A percentile compares a stretch with the other conserved stretches of the same genome.
Evolutionary conservation across 148 eudicot species (phyloP).

Genomic region (Fagopyrum esculentum): DNA sequence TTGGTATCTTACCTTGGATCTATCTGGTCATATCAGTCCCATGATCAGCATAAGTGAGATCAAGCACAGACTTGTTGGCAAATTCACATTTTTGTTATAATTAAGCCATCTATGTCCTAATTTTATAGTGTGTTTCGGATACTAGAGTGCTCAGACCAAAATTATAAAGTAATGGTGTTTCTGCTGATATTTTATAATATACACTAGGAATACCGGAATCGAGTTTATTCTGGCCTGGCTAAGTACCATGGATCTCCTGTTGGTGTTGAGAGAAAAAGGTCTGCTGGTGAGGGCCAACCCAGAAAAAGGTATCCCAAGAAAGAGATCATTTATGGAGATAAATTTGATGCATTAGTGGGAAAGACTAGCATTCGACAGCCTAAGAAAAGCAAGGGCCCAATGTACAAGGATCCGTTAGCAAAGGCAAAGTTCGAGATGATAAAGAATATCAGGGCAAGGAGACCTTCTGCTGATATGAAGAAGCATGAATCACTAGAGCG

Average conservation of each 20-base stretch:
- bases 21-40: neutral
- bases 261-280: constrained; percentile 46
- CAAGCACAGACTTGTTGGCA: neutral
- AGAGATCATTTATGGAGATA: constrained; percentile 19
- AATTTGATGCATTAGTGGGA: constrained; percentile 13
- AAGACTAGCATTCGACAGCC: constrained; percentile 24
- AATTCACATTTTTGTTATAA: neutral
- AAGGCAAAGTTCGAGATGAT: constrained; percentile 79
- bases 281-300: constrained; percentile 32
- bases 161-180: neutral
- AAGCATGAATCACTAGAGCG: constrained; percentile 55
- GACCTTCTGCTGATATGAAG: constrained; percentile 46
- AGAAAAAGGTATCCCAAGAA: constrained; percentile 29
- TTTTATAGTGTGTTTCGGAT: neutral
- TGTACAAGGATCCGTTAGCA: constrained; percentile 76
- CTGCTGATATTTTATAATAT: neutral
- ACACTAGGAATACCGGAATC: constrained; percentile 57
- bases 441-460: constrained; percentile 73
- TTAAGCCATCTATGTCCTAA: neutral
- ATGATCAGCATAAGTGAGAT: neutral
- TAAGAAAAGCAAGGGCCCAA: constrained; percentile 37
- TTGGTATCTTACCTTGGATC: neutral
- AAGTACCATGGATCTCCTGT: constrained; percentile 56
- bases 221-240: constrained; percentile 52
- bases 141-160: neutral